phyloP scores from a whole-genome alignment of 1,284 basidiomycete species.

The Chondrostereum purpureum region DNA sequence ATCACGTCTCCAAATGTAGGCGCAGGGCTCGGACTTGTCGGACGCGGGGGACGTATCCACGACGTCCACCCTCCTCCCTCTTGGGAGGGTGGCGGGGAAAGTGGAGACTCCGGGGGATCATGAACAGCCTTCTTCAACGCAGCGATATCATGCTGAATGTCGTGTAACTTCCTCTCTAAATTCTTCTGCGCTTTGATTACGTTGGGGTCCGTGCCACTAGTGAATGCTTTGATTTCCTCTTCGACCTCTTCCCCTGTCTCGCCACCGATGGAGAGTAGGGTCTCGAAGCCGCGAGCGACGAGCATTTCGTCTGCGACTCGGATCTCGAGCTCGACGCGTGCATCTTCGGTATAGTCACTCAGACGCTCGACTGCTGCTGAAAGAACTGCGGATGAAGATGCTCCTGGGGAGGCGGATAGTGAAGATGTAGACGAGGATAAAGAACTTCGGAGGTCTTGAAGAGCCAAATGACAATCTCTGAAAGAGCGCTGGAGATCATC shows the following conservation, averaged over 20 bases:
- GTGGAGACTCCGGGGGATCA: slow-evolving; percentile 25
- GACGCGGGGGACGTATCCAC: slow-evolving; percentile 38
- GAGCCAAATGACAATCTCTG: slow-evolving; percentile 60
- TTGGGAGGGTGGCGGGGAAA: slow-evolving; percentile 11
- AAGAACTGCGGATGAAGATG: slow-evolving; percentile 32
- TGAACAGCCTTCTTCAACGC: slow-evolving; percentile 54
- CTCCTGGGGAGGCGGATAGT: slow-evolving; percentile 7
- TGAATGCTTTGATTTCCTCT: slow-evolving; percentile 52
- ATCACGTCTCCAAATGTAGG: slow-evolving; percentile 65
- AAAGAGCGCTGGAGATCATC: slow-evolving; percentile 56
- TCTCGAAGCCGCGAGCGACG: slow-evolving; percentile 64
- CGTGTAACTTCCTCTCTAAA: slow-evolving; percentile 59
- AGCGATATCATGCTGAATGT: slow-evolving; percentile 78
- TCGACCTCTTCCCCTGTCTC: slow-evolving; percentile 37
- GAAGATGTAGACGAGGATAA: slow-evolving; percentile 15
- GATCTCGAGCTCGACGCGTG: slow-evolving; percentile 82
- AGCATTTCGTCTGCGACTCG: slow-evolving; percentile 74
- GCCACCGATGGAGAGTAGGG: slow-evolving; percentile 48
- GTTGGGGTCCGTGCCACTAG: slow-evolving; percentile 46
- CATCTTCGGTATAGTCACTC: slow-evolving; percentile 78
- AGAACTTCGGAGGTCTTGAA: slow-evolving; percentile 49
- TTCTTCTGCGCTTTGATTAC: slow-evolving; percentile 41
- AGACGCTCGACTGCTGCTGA: slow-evolving; percentile 57
- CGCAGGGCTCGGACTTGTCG: slow-evolving; percentile 30
- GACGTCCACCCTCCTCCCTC: slow-evolving; percentile 41